These are phyloP conservation scores for Cutaneotrichosporon arboriforme DNA, from an alignment of 1,284 basidiomycete species.

Conservation along the genomic window DNA sequence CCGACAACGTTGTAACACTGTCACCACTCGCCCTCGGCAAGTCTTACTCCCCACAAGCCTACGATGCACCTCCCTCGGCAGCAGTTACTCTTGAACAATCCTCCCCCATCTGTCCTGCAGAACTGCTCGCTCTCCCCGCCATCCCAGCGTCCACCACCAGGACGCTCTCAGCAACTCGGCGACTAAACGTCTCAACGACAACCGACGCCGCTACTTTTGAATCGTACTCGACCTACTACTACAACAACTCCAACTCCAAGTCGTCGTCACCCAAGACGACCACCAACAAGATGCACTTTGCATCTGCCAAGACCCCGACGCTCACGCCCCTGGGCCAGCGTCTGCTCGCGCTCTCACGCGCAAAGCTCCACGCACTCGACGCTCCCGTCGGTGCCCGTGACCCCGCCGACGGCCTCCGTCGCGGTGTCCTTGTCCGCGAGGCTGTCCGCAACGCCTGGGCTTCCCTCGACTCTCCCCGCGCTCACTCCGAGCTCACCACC, in stretches of 20 bases:
- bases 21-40: neutral
- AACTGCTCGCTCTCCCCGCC: neutral
- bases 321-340: slow-evolving; percentile 42
- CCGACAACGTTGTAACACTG: neutral
- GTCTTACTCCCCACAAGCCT: neutral
- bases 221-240: neutral
- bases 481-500: slow-evolving; percentile 28
- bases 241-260: neutral
- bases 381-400: slow-evolving; percentile 25
- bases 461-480: slow-evolving; percentile 28
- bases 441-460: slow-evolving; percentile 40
- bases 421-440: slow-evolving; percentile 37
- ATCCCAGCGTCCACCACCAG: neutral
- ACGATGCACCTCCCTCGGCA: neutral
- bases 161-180: neutral
- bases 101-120: neutral
- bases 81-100: neutral
- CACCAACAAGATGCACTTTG: slow-evolving; percentile 33
- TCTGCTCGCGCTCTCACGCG: slow-evolving; percentile 37
- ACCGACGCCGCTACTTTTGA: neutral
- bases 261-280: neutral
- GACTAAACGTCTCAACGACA: slow-evolving; percentile 6
- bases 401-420: slow-evolving; percentile 22
- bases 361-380: slow-evolving; percentile 36
- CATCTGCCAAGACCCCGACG: slow-evolving; percentile 24